Evolutionary conservation across 768 basidiomycete species (phyloP).

Genomic region (Kwoniella mangroviensis): DNA sequence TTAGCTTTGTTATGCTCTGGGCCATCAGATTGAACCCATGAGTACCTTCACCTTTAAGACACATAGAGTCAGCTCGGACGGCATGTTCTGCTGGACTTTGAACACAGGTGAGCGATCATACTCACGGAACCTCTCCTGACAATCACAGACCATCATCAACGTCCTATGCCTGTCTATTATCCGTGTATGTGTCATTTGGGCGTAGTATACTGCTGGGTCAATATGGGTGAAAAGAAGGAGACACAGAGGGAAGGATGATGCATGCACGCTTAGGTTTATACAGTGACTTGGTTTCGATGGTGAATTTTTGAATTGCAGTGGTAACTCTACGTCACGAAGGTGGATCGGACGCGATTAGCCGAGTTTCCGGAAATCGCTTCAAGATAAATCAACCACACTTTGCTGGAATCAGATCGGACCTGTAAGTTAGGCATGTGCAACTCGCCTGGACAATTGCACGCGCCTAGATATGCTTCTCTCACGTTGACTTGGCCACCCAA

Average conservation of each 20-base stretch:
- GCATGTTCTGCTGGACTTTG: not conserved
- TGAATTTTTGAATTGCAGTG: no score
- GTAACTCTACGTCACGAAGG: no score
- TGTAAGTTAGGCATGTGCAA: not conserved
- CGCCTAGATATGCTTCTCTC: not conserved
- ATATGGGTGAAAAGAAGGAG: not conserved
- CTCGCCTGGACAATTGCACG: not conserved
- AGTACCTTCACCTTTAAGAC: slow-evolving; percentile 60
- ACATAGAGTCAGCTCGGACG: slow-evolving; percentile 5
- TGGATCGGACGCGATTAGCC: not conserved
- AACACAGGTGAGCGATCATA: not conserved
- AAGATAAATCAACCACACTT: no score
- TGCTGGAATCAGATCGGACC: not conserved
- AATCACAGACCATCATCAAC: slow-evolving; percentile 79
- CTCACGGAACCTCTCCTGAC: slow-evolving; percentile 77
- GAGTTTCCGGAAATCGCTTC: not conserved
- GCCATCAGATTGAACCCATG: slow-evolving; percentile 74
- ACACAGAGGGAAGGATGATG: no score
- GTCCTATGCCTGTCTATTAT: slow-evolving; percentile 23
- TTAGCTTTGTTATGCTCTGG: slow-evolving; percentile 72
- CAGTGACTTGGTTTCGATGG: not conserved
- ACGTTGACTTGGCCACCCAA: not conserved
- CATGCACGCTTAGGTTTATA: not conserved
- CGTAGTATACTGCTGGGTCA: not conserved
- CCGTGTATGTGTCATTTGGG: not conserved